Evolutionary conservation across 257 asterid species (phyloP).

Genomic region (Solanum etuberosum): DNA sequence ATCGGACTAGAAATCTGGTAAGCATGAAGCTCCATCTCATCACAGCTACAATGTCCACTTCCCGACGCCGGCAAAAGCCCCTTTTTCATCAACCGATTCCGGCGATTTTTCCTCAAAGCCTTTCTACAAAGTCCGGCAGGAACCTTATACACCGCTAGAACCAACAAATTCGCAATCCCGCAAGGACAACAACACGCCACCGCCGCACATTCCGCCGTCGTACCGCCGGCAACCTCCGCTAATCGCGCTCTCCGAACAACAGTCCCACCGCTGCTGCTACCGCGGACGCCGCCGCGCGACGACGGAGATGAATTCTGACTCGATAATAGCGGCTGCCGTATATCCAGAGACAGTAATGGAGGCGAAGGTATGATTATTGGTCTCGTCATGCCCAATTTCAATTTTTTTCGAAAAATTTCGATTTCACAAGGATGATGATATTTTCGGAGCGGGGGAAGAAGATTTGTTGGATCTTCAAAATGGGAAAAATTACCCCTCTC

Average conservation of each 20-base stretch:
- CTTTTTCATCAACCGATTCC: constrained; percentile 15
- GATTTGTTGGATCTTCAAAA: not conserved
- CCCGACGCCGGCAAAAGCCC: constrained; percentile 21
- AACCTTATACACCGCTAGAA: constrained; percentile 53
- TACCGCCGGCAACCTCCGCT: constrained; percentile 70
- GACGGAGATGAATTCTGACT: constrained; percentile 9
- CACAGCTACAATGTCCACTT: constrained; percentile 20
- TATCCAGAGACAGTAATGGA: constrained; percentile 6
- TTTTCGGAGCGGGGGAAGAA: not conserved
- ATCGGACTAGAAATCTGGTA: constrained; percentile 18
- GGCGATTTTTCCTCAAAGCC: constrained; percentile 46
- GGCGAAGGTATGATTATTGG: constrained; percentile 24
- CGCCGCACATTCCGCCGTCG: constrained; percentile 81
- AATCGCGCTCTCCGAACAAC: not conserved
- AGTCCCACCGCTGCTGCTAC: not conserved
- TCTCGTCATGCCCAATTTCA: constrained; percentile 21
- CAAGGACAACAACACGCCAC: constrained; percentile 89
- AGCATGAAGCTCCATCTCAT: constrained; percentile 32
- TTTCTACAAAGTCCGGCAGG: constrained; percentile 74
- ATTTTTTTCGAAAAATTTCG: not conserved
- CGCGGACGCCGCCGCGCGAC: not conserved
- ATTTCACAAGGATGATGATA: not conserved
- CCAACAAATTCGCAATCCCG: constrained; percentile 43
- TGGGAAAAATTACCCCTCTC: not conserved
- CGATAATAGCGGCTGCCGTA: constrained; percentile 38